Evolutionary conservation across 306 rosid genomes (phyloP).

Genomic region (Quercus variabilis): DNA sequence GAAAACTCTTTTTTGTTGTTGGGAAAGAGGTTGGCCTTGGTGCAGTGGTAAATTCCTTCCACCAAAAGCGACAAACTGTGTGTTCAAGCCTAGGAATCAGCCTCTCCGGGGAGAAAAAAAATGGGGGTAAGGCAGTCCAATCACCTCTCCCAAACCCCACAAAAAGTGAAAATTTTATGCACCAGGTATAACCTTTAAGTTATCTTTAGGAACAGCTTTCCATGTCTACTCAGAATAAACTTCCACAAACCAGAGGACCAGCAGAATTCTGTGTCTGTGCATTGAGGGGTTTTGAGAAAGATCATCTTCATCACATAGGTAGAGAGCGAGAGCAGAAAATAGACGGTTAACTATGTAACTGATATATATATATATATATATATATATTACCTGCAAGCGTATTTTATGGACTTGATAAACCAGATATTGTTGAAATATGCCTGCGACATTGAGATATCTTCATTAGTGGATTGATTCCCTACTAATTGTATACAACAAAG

Average conservation of each 20-base stretch:
- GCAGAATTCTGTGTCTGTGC: not conserved
- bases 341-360: not conserved
- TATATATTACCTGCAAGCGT: slow-evolving; percentile 70
- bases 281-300: too few species aligned
- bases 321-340: not conserved
- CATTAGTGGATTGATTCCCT: not conserved
- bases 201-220: not conserved
- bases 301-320: not conserved
- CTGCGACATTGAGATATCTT: slow-evolving; percentile 43
- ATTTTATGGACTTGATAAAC: slow-evolving; percentile 96
- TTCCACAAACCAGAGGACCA: not conserved
- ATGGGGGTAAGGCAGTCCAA: too few species aligned
- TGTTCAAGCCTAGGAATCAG: too few species aligned
- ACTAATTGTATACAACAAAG: not conserved
- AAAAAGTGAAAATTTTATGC: too few species aligned
- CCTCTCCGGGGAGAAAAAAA: too few species aligned
- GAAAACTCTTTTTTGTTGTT: too few species aligned
- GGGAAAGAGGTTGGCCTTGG: too few species aligned
- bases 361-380: not conserved
- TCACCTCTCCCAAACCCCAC: too few species aligned
- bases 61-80: too few species aligned
- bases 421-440: slow-evolving; percentile 89
- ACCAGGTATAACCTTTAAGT: too few species aligned
- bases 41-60: too few species aligned
- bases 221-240: not conserved